Evolutionary conservation across 129 eudicot species (phyloP).

Genomic region (Arctium lappa): DNA sequence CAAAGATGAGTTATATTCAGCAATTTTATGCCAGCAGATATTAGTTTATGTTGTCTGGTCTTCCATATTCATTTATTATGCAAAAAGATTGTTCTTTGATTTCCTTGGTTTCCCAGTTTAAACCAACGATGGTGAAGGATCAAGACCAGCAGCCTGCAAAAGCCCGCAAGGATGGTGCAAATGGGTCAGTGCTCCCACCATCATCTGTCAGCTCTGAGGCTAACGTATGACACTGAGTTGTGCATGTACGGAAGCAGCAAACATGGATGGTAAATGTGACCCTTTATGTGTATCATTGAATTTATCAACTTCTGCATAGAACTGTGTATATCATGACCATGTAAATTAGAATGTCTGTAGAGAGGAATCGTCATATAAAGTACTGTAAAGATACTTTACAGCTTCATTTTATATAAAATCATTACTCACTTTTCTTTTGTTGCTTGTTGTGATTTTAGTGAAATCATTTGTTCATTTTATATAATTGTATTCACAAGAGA

Average conservation of each 20-base stretch:
- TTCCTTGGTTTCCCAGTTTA: constrained; percentile 52
- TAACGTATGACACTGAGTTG: constrained; percentile 24
- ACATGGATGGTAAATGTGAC: background rate
- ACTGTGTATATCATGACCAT: background rate
- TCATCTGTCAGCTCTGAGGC: constrained; percentile 51
- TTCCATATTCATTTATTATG: background rate
- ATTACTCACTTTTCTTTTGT: background rate
- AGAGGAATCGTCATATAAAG: constrained; percentile 1
- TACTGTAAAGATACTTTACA: background rate
- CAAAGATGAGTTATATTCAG: background rate
- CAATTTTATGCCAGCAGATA: no score
- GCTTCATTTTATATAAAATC: background rate
- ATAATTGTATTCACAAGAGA: no score
- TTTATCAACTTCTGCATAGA: background rate
- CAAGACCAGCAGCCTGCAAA: constrained; percentile 44
- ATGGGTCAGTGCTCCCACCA: constrained; percentile 52
- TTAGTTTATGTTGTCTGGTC: background rate
- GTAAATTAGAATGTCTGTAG: constrained; percentile 6
- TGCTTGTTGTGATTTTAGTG: background rate
- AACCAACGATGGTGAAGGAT: constrained; percentile 81
- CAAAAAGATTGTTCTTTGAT: background rate
- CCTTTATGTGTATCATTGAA: background rate
- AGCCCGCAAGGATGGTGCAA: constrained; percentile 42
- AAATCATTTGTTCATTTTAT: no score
- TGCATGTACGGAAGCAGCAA: constrained; percentile 8